Evolutionary conservation across 805 yeast genomes (phyloP), one percentile per base, ranked within the genome.

Genomic region (Yamadazyma tumulicola): DNA sequence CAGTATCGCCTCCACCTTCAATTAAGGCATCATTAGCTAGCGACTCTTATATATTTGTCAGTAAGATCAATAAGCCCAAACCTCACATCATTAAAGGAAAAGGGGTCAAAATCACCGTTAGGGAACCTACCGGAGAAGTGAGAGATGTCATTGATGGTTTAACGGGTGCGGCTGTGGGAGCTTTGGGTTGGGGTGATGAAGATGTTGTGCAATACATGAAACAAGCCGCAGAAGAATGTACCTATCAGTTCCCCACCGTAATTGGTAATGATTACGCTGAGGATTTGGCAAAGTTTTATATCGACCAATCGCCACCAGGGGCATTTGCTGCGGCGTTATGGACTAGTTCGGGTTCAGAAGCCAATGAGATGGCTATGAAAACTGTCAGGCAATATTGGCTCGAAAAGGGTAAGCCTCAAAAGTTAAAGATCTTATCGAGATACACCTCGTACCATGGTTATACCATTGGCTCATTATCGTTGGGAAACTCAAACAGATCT

Each of bases 1-100:
- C 48, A 9, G 43, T 28, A 9, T 42, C 48, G 13, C 38, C 43
- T 14, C 31, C 35, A 19, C 46, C 43, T 27, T 31, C 47, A 12
- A 13, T 32, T 14, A 39, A 39, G 16, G 31, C 29, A 26, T 36
- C 30, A 19, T 33, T 42, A 16, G 35, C 43, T 31, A 46, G 47
- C 17, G 66, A 74, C 9, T 67, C 74, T 7, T 54, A 63, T 47
- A 60, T 67, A 24, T 71, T 72, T 55, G 75, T 70, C 50, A 67
- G 59, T 24, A 51, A 60, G 34, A 53, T 72, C 32, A 50, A 52
- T 41, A 54, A 63, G 42, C 53, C 51, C 34, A 57, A 61, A 27
- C 64, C 69, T 4, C 57, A 56, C 37, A 69, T 67, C 34, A 59
- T 66, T 28, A 58, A 54, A 13, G 74, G 75, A 30, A 52, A 63